These are phyloP conservation scores for Bipolaris sorokiniana DNA, from an alignment of 2,329 filamentous ascomycete genomes.

Conservation along the genomic window DNA sequence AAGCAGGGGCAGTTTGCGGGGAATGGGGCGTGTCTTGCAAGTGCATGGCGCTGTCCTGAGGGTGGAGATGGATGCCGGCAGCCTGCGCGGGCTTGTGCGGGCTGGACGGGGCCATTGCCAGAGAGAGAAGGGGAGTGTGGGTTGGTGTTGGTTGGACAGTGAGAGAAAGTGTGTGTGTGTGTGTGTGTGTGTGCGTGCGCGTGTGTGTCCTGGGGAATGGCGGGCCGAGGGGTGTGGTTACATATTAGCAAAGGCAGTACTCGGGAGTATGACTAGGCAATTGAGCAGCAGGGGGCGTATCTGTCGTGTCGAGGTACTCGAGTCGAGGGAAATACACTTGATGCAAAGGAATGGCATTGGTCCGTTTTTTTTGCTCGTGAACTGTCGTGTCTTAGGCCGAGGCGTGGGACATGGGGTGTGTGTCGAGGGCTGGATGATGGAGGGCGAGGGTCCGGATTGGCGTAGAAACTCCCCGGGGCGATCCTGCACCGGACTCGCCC, in stretches of 20 bases:
- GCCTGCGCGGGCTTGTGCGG: conserved; percentile 21
- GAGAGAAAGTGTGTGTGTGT: neutral
- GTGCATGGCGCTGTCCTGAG: conserved; percentile 33
- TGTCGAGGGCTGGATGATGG: neutral
- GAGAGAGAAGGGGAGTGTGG: neutral
- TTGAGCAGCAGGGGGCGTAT: neutral
- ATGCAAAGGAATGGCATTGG: no score
- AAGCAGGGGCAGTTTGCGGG: conserved; percentile 6
- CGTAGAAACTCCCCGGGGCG: conserved; percentile 9
- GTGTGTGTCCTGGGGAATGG: neutral
- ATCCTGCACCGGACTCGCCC: conserved; percentile 6
- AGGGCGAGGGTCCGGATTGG: conserved; percentile 4
- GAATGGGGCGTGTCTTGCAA: conserved; percentile 20
- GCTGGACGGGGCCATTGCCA: conserved; percentile 17
- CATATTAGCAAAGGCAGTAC: neutral
- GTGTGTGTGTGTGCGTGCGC: neutral
- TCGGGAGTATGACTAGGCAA: neutral
- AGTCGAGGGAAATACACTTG: no score
- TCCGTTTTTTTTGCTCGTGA: no score
- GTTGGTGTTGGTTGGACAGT: neutral
- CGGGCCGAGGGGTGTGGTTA: neutral
- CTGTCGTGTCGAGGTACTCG: neutral
- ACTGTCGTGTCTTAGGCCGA: no score
- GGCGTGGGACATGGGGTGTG: neutral
- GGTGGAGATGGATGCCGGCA: conserved; percentile 21